Base-by-base conservation (phyloP, 2,329 filamentous ascomycete species). In the Cyclaneusma minus region DNA sequence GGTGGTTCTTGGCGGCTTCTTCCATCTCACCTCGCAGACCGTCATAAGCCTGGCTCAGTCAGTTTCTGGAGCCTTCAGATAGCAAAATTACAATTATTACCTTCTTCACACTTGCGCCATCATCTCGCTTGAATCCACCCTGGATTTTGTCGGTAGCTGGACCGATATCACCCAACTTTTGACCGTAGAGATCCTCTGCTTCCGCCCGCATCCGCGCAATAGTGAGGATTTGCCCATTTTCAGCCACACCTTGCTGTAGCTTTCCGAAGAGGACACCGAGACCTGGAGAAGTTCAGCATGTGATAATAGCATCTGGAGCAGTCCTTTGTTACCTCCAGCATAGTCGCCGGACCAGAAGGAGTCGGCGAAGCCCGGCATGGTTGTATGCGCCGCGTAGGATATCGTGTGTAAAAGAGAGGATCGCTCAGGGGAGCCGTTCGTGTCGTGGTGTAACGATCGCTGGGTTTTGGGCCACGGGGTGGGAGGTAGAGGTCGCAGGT, bases 281-380 rank as follows among this genome's bases (percentile, higher is more conserved):
- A 35, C 89, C 73, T 76, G 21, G 13, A 19, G 12, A 19, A 28
- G 28, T 16, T 12, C 14, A 26, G 13, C 6, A 4, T 6, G 18
- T 21, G 12, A 29, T 22, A 9, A n/a, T 14, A 11, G 18, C 13
- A 16, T 4, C 6, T 18, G 7, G 16, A 13, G 9, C 5, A n/a
- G 11, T 14, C 24, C 28, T 20, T 32, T 47, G 66, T 51, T 58
- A 80, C 79, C 85, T 62, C 81, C 84, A 50, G 87, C 87, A 64
- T 95, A 95, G 66, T 98, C 89, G 50, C 72, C 71, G 35, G 89
- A 93, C 89, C 89, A 98, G 60, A 98, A 95, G 26, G 85, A 93
- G 58, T 87, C 83, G 41, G 84, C 75, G 56, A 98, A 95, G 44
- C 81, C 71, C 41, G 80, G 78, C 80, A 87, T 87, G 50, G 54